Conservation (phyloP, 208 protist genomes). For the Strigomonas culicis region DNA sequence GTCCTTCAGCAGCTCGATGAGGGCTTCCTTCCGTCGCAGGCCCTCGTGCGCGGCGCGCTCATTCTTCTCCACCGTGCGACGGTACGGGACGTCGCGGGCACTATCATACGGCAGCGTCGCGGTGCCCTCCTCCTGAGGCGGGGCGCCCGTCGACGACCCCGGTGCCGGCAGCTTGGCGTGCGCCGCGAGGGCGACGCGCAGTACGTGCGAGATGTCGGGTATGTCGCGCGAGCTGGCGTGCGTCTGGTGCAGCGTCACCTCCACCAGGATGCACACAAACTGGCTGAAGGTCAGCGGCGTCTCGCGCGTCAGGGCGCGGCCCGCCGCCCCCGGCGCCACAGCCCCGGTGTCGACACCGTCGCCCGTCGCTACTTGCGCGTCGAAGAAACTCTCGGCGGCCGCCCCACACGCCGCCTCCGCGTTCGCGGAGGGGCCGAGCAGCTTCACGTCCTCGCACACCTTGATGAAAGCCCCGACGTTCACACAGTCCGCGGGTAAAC, state of each 20-base stretch:
- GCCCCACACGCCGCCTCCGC: background rate
- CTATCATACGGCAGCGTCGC: conserved; percentile 30
- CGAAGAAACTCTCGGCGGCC: conserved; percentile 3
- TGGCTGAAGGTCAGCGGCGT: conserved; percentile 2
- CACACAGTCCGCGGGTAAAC: background rate
- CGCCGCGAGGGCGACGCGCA: conserved; percentile 5
- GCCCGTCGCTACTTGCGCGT: background rate
- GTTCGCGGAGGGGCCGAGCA: background rate
- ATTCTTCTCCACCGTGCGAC: conserved; percentile 20
- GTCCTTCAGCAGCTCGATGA: background rate
- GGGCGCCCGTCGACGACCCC: too few relatives aligned
- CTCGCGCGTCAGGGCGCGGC: background rate
- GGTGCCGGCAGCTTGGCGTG: background rate
- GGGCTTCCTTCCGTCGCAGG: background rate
- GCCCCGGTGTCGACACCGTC: background rate
- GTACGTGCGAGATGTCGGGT: conserved; percentile 6
- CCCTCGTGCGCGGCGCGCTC: conserved; percentile 5
- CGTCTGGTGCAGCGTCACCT: conserved; percentile 1
- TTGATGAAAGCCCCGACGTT: background rate
- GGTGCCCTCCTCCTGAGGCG: background rate
- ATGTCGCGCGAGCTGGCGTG: conserved; percentile 4
- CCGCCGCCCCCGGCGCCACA: background rate
- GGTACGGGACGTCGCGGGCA: conserved; percentile 46
- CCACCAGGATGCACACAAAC: conserved; percentile 10
- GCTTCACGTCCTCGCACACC: conserved; percentile 1